phyloP scores from a whole-genome alignment of 2,329 filamentous ascomycete species.

The Penicillium digitatum region DNA sequence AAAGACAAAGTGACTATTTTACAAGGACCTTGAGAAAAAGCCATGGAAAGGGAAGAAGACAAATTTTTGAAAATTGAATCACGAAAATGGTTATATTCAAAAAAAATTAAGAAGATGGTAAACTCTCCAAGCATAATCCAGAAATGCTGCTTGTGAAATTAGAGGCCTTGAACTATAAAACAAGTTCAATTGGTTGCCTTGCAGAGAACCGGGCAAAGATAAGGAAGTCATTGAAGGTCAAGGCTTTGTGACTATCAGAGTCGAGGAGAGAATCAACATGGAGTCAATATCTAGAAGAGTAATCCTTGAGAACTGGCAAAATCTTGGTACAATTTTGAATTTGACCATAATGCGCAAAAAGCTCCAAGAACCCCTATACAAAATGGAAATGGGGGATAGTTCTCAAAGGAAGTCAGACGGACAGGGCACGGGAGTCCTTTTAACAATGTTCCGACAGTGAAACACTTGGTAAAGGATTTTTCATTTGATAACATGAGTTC shows the following conservation, averaged over 20 bases:
- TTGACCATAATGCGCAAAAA: not conserved
- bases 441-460: not conserved
- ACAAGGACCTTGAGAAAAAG: no score
- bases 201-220: slow-evolving; percentile 96
- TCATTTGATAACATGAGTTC: not conserved
- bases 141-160: slow-evolving; percentile 60
- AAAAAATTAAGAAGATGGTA: no score
- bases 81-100: no score
- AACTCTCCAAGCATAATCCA: no score
- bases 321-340: slow-evolving; percentile 50
- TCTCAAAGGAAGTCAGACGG: not conserved
- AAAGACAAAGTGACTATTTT: no score
- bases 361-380: not conserved
- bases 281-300: slow-evolving; percentile 77
- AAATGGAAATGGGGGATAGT: not conserved
- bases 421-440: not conserved
- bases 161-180: not conserved
- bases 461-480: not conserved
- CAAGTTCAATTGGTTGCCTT: slow-evolving; percentile 29
- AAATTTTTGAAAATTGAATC: no score
- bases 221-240: slow-evolving; percentile 99
- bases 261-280: slow-evolving; percentile 82
- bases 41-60: no score
- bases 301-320: slow-evolving; percentile 74
- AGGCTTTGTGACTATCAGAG: slow-evolving; percentile 82